Percentiles rank a stretch among this genome's conserved stretches.
phyloP scores from a whole-genome alignment of 768 basidiomycete species.

The Russula griseocarnosa region DNA sequence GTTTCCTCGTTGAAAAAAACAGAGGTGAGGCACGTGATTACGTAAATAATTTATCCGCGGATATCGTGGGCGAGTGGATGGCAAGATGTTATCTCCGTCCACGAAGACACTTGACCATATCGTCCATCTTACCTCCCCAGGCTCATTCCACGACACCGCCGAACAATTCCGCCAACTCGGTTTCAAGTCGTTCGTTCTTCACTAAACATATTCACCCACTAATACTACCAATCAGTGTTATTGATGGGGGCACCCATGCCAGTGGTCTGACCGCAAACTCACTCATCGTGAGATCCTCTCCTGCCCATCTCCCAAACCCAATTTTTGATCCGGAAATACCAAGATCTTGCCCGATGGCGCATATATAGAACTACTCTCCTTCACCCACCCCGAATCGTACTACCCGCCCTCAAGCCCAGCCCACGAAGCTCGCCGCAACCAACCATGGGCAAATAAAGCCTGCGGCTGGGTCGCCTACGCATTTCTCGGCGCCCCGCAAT shows the following conservation, averaged over 20 bases:
- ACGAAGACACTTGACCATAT: slow-evolving; percentile 61
- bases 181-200: slow-evolving; percentile 48
- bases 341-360: slow-evolving; percentile 53
- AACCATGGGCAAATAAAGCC: slow-evolving; percentile 51
- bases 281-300: slow-evolving; percentile 47
- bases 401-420: slow-evolving; percentile 52
- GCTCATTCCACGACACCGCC: slow-evolving; percentile 46
- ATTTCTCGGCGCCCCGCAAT: slow-evolving; percentile 48
- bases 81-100: slow-evolving; percentile 28
- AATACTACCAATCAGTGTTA: slow-evolving; percentile 40
- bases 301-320: neutral
- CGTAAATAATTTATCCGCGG: neutral
- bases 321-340: neutral
- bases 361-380: slow-evolving; percentile 69
- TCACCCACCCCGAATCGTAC: slow-evolving; percentile 50
- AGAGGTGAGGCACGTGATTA: neutral
- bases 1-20: too few species aligned
- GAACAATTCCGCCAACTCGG: slow-evolving; percentile 56
- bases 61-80: neutral
- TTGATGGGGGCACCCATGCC: slow-evolving; percentile 62
- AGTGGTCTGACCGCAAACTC: slow-evolving; percentile 61
- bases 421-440: slow-evolving; percentile 41
- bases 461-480: slow-evolving; percentile 70
- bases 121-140: slow-evolving; percentile 66
- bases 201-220: neutral